phyloP scores from a whole-genome alignment of 1,284 basidiomycete species.

The Ceratobasidium sp. region DNA sequence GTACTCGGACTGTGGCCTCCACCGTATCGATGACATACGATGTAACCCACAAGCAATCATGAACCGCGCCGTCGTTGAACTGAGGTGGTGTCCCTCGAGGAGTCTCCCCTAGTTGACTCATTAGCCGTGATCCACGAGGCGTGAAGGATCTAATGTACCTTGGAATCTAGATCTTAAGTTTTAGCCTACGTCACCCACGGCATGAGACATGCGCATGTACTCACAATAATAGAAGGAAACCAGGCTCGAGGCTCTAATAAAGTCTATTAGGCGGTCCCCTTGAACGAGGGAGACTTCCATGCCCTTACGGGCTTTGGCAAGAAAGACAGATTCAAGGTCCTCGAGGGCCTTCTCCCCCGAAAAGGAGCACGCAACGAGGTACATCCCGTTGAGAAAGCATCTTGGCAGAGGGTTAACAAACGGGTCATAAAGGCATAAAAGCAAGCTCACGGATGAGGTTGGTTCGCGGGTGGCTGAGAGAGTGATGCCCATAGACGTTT shows the following conservation, averaged over 20 bases:
- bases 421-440: no score
- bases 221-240: constrained; percentile 49
- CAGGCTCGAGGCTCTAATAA: constrained; percentile 47
- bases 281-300: constrained; percentile 35
- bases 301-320: constrained; percentile 43
- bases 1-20: constrained; percentile 41
- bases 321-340: constrained; percentile 46
- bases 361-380: constrained; percentile 47
- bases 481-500: constrained; percentile 25
- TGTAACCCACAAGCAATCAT: constrained; percentile 50
- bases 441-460: constrained; percentile 16
- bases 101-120: constrained; percentile 38
- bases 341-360: constrained; percentile 44
- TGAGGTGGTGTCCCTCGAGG: constrained; percentile 47
- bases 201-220: constrained; percentile 25
- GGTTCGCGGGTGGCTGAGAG: neutral
- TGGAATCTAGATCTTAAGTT: neutral
- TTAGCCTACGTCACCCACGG: neutral
- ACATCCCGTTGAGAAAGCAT: constrained; percentile 48
- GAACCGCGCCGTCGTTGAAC: constrained; percentile 44
- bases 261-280: constrained; percentile 47
- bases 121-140: constrained; percentile 12
- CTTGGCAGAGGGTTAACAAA: constrained; percentile 6
- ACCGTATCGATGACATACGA: constrained; percentile 40
- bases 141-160: neutral